A percentile compares a stretch with the other conserved stretches of the same genome.
Conservation (phyloP, 768 basidiomycete species). For the Leccinum broughii region DNA sequence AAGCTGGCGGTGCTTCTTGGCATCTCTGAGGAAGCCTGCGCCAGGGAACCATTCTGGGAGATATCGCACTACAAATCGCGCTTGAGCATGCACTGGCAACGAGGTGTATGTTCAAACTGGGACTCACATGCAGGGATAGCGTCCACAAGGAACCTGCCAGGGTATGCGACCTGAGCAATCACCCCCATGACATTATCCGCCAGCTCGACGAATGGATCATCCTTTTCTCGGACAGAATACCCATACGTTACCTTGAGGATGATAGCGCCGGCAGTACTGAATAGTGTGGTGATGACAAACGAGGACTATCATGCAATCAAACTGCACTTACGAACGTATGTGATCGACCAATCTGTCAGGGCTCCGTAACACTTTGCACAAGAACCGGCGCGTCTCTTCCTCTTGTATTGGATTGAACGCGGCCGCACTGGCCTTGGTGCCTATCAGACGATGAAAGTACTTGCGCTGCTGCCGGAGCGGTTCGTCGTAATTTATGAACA, state of each 20-base stretch:
- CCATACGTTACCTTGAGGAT: conserved; percentile 45
- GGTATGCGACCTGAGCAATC: conserved; percentile 7
- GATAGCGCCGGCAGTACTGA: conserved; percentile 22
- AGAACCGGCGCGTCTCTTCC: conserved; percentile 18
- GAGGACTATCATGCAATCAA: not conserved
- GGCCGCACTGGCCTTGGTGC: conserved; percentile 10
- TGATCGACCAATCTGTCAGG: conserved; percentile 20
- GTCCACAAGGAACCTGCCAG: conserved; percentile 25
- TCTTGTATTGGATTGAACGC: conserved; percentile 21
- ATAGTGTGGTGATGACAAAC: not conserved
- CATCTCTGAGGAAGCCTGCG: conserved; percentile 34
- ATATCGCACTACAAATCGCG: conserved; percentile 21
- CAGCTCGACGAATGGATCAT: conserved; percentile 38
- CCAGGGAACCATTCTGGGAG: conserved; percentile 40
- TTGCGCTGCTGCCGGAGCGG: conserved; percentile 19
- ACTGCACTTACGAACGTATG: conserved; percentile 21
- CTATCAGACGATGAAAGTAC: conserved; percentile 6
- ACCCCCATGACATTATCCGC: conserved; percentile 25
- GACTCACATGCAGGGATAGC: conserved; percentile 21
- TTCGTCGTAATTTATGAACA: conserved; percentile 12
- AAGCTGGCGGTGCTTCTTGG: conserved; percentile 24
- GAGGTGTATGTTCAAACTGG: too few relatives aligned
- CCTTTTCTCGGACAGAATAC: conserved; percentile 34
- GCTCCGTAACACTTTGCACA: conserved; percentile 16
- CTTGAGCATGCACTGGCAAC: not conserved